Conservation (phyloP, 192 early-diverging fungal genomes). For the Glomus cerebriforme region DNA sequence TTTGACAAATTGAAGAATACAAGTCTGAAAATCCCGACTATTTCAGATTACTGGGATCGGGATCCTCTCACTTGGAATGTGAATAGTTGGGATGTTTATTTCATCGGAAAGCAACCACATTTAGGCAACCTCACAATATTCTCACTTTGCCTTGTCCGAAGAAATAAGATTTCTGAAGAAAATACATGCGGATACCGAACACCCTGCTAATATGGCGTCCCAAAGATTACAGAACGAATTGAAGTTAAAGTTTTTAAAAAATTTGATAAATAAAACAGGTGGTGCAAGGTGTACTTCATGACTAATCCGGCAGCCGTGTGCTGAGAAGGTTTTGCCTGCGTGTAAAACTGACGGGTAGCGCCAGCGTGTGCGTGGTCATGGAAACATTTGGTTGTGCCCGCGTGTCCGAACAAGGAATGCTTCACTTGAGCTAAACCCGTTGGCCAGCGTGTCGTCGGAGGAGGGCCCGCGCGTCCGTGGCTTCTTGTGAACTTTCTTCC, state of each 20-base stretch:
- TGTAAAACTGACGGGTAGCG: slow-evolving; percentile 35
- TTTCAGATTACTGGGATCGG: slow-evolving; percentile 32
- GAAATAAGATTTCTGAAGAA: slow-evolving; percentile 14
- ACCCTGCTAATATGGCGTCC: slow-evolving; percentile 18
- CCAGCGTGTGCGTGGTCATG: slow-evolving; percentile 33
- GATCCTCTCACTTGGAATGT: slow-evolving; percentile 27
- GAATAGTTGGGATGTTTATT: slow-evolving; percentile 27
- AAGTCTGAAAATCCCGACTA: neutral
- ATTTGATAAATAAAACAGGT: neutral
- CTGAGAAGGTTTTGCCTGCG: slow-evolving; percentile 24
- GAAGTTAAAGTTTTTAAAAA: slow-evolving; percentile 16
- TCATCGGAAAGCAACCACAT: slow-evolving; percentile 29
- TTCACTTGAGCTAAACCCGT: slow-evolving; percentile 30
- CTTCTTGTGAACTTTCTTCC: slow-evolving; percentile 31
- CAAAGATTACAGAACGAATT: slow-evolving; percentile 21
- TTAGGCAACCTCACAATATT: no score
- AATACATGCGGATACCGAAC: slow-evolving; percentile 23
- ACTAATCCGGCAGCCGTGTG: slow-evolving; percentile 33
- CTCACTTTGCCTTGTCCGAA: slow-evolving; percentile 18
- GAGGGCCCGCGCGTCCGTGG: slow-evolving; percentile 8
- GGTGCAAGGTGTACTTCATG: slow-evolving; percentile 29
- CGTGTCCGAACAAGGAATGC: slow-evolving; percentile 12
- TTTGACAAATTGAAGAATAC: neutral
- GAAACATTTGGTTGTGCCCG: slow-evolving; percentile 24
- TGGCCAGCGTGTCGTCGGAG: slow-evolving; percentile 8